Conservation (phyloP, 2,329 filamentous ascomycete genomes). For the Botrytis byssoidea region DNA sequence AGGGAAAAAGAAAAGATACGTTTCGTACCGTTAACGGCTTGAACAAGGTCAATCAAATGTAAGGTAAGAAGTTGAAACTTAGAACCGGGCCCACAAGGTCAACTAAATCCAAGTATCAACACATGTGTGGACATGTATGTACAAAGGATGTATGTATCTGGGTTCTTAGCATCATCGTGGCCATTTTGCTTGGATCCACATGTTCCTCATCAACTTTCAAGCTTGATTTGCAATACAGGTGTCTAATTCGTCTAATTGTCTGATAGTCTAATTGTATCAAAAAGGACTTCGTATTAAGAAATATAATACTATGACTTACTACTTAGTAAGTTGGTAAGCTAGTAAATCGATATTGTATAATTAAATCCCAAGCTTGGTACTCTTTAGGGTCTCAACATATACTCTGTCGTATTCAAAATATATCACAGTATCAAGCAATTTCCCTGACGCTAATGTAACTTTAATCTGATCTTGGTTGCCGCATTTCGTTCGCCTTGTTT, state of each 20-base stretch:
- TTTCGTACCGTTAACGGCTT: conserved; percentile 3
- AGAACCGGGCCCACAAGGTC: not conserved
- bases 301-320: not conserved
- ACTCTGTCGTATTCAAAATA: not conserved
- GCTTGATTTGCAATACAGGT: not conserved
- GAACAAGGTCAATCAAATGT: not conserved
- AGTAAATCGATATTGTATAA: not conserved
- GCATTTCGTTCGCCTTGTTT: conserved; percentile 17
- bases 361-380: not conserved
- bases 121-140: not conserved
- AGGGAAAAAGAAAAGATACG: not conserved
- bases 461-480: conserved; percentile 21
- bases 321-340: not conserved
- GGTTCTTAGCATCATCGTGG: not conserved
- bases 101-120: not conserved
- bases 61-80: not conserved
- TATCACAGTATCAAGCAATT: not conserved
- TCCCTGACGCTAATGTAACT: conserved; percentile 19
- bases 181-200: not conserved
- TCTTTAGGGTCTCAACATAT: not conserved
- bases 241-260: not conserved
- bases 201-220: not conserved
- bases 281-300: not conserved
- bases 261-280: not conserved
- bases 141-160: not conserved